These are phyloP conservation scores for Conoideocrella luteorostrata DNA, from an alignment of 2,329 filamentous ascomycete species.

Conservation along the genomic window DNA sequence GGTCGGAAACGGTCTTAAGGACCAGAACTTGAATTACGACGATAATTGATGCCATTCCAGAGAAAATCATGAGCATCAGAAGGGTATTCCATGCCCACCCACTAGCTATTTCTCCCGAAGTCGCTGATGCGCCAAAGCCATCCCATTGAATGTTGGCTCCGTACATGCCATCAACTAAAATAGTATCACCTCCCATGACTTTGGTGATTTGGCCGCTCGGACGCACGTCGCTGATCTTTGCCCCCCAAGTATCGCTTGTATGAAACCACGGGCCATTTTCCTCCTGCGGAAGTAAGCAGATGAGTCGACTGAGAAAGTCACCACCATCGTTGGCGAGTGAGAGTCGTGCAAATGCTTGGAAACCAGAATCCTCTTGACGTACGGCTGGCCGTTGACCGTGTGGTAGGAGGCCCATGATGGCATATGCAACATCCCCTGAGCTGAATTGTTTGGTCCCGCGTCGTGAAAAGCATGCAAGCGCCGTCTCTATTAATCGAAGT, in stretches of 20 bases:
- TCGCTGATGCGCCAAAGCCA: slow-evolving; percentile 5
- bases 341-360: slow-evolving; percentile 41
- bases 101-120: too few species aligned
- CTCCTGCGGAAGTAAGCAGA: slow-evolving; percentile 32
- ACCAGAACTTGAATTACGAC: too few species aligned
- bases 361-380: slow-evolving; percentile 31
- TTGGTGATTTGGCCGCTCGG: neutral
- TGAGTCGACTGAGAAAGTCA: slow-evolving; percentile 36
- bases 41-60: too few species aligned
- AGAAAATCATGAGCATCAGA: too few species aligned
- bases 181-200: neutral
- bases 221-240: neutral
- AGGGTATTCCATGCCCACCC: too few species aligned
- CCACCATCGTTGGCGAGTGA: slow-evolving; percentile 40
- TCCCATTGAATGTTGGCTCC: slow-evolving; percentile 38
- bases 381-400: slow-evolving; percentile 32
- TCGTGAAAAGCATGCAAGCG: slow-evolving; percentile 27
- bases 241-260: slow-evolving; percentile 27
- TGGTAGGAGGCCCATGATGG: slow-evolving; percentile 38
- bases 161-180: slow-evolving; percentile 17
- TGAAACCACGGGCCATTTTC: slow-evolving; percentile 30
- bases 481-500: slow-evolving; percentile 28
- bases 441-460: slow-evolving; percentile 29
- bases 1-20: too few species aligned
- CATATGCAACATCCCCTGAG: slow-evolving; percentile 35